phyloP scores from a whole-genome alignment of 805 yeast species.

The Yarrowia keelungensis region DNA sequence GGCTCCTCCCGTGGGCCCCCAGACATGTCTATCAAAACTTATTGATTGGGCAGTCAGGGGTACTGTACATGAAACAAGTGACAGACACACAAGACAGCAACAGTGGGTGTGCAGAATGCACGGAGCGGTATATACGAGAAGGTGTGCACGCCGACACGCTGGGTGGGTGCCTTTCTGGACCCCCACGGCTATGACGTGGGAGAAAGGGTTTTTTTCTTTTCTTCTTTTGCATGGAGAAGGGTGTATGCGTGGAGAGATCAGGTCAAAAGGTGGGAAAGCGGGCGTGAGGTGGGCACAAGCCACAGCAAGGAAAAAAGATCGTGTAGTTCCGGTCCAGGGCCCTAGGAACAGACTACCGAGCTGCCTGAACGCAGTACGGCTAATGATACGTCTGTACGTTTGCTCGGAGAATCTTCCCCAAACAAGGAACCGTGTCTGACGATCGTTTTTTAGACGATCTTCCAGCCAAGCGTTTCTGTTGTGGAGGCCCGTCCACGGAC shows the following conservation, averaged over 20 bases:
- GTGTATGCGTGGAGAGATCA: too few species aligned
- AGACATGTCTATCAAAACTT: too few species aligned
- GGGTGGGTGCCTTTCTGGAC: not conserved
- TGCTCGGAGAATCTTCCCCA: conserved; percentile 21
- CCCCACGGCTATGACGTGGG: conserved; percentile 1
- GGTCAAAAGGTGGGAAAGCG: too few species aligned
- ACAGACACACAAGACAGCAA: not conserved
- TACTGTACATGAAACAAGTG: conserved; percentile 27
- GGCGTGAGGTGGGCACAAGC: conserved; percentile 1
- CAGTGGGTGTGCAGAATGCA: not conserved
- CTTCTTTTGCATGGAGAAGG: too few species aligned
- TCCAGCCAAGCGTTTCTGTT: not conserved
- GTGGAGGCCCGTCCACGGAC: conserved; percentile 9
- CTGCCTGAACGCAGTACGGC: conserved; percentile 5
- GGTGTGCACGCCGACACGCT: too few species aligned
- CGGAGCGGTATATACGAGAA: conserved; percentile 1
- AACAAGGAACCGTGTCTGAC: conserved; percentile 6
- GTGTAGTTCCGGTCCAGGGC: too few species aligned
- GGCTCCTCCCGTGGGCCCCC: too few species aligned
- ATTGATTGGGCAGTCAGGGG: conserved; percentile 5
- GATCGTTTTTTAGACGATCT: conserved; percentile 13
- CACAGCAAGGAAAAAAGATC: not conserved
- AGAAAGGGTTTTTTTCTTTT: too few species aligned
- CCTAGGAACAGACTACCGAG: too few species aligned
- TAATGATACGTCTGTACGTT: not conserved